A percentile compares a stretch with the other conserved stretches of the same genome.
Evolutionary conservation across 2,329 filamentous ascomycete species (phyloP).

Genomic region (Colletotrichum orchidophilum): DNA sequence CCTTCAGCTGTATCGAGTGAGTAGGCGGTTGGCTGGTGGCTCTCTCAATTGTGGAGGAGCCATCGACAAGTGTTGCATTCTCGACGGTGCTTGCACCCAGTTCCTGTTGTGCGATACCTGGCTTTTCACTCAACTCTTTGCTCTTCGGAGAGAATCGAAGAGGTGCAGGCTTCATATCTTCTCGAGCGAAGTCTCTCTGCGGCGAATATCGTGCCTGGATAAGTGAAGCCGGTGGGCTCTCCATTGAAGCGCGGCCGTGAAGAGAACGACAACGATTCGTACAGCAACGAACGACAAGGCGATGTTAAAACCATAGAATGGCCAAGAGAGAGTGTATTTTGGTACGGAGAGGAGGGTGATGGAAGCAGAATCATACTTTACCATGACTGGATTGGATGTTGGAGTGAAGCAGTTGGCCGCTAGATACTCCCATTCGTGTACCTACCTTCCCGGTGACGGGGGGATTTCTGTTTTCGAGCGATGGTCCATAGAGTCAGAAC

Average conservation of each 20-base stretch:
- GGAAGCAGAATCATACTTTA: background rate
- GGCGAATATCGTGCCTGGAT: background rate
- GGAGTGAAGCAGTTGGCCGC: background rate
- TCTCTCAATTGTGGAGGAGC: background rate
- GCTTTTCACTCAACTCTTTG: background rate
- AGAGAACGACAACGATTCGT: background rate
- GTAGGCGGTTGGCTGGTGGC: background rate
- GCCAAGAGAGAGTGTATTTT: background rate
- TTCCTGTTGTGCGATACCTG: background rate
- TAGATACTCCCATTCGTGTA: background rate
- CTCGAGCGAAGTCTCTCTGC: background rate
- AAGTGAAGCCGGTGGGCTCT: conserved; percentile 11
- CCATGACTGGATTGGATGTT: background rate
- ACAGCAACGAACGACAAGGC: background rate
- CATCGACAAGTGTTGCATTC: background rate
- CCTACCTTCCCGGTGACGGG: background rate
- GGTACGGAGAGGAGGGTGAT: background rate
- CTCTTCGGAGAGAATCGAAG: conserved; percentile 4
- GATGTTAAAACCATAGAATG: background rate
- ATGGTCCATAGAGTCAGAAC: no score
- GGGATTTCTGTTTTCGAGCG: no score
- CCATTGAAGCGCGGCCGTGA: background rate
- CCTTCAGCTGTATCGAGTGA: background rate
- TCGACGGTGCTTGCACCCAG: background rate
- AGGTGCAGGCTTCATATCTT: background rate